phyloP scores from a whole-genome alignment of 169 alveolate genomes.

The Neospora caninum region DNA sequence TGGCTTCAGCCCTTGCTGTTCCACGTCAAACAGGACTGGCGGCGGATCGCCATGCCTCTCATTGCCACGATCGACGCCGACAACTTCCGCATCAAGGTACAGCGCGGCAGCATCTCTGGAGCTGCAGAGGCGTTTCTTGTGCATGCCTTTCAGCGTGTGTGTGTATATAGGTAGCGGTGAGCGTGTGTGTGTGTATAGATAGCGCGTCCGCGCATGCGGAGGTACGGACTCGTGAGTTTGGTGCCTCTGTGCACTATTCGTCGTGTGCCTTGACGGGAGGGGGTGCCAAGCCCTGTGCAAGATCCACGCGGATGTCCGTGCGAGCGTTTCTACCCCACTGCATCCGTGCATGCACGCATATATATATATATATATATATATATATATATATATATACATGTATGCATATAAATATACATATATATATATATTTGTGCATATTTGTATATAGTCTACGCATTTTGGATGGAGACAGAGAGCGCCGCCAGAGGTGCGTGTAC shows the following conservation, averaged over 20 bases:
- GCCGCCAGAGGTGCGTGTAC: background rate
- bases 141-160: background rate
- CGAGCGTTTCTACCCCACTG: too few relatives aligned
- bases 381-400: background rate
- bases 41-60: slow-evolving; percentile 68
- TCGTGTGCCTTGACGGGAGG: too few relatives aligned
- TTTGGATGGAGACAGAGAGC: background rate
- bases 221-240: background rate
- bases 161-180: background rate
- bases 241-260: too few relatives aligned
- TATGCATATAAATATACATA: background rate
- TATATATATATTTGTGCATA: background rate
- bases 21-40: slow-evolving; percentile 58
- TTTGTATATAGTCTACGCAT: background rate
- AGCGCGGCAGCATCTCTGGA: background rate
- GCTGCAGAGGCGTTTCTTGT: background rate
- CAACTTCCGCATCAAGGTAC: slow-evolving; percentile 23
- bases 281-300: too few relatives aligned
- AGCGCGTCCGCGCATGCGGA: background rate
- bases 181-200: background rate
- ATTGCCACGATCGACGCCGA: slow-evolving; percentile 68
- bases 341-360: background rate
- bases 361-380: background rate
- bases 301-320: too few relatives aligned
- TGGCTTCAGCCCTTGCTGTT: slow-evolving; percentile 73